Conservation (phyloP, 75 land plant genomes). For the Cryptomeria japonica region DNA sequence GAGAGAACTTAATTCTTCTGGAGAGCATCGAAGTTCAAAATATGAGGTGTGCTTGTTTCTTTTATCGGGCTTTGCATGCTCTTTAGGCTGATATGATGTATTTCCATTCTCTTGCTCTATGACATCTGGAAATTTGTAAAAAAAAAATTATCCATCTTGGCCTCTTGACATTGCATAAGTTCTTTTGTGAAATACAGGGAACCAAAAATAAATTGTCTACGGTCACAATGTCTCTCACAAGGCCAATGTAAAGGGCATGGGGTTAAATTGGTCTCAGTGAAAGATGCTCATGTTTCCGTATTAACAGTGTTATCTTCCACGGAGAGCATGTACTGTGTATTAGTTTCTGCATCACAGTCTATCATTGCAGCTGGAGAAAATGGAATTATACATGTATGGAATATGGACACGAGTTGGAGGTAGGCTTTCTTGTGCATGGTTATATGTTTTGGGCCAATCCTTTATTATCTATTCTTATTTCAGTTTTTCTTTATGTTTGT, state of each 20-base stretch:
- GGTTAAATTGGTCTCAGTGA: constrained; percentile 41
- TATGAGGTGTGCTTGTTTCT: constrained; percentile 5
- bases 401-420: constrained; percentile 63
- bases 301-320: constrained; percentile 24
- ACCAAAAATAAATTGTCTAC: constrained; percentile 30
- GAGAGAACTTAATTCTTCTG: constrained; percentile 55
- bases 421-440: constrained; percentile 8
- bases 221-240: constrained; percentile 35
- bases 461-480: not conserved
- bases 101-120: not conserved
- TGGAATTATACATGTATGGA: constrained; percentile 56
- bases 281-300: constrained; percentile 45
- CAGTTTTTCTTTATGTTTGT: not conserved
- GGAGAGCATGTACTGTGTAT: constrained; percentile 33
- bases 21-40: constrained; percentile 34
- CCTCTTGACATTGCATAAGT: constrained; percentile 2
- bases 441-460: not conserved
- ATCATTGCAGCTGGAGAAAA: constrained; percentile 54
- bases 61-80: constrained; percentile 39
- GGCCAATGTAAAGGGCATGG: constrained; percentile 33
- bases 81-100: not conserved
- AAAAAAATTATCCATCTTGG: not conserved
- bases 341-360: constrained; percentile 51
- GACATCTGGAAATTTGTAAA: not conserved
- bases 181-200: constrained; percentile 32